These are phyloP conservation scores for Debaryomycetaceae sp. DNA, from an alignment of 1,139 yeast genomes.

Conservation along the genomic window DNA sequence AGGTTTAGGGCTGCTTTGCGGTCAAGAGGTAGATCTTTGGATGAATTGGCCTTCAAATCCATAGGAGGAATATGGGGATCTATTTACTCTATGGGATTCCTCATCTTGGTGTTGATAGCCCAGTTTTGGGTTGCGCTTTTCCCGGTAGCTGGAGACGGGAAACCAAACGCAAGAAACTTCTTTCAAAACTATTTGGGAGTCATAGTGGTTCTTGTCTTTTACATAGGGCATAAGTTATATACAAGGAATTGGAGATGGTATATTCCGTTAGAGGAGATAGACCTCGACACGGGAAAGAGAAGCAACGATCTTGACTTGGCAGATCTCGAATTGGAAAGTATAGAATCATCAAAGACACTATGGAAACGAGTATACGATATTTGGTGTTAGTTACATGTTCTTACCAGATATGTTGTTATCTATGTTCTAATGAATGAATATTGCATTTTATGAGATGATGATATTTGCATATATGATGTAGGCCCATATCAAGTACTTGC, in stretches of 20 bases:
- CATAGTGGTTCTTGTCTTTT: constrained; percentile 29
- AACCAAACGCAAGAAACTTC: constrained; percentile 28
- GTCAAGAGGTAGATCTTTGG: constrained; percentile 23
- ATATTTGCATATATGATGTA: neutral
- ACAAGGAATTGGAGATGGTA: constrained; percentile 32
- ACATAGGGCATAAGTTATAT: constrained; percentile 30
- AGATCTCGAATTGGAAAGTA: constrained; percentile 20
- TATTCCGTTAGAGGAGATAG: constrained; percentile 25
- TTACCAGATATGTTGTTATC: neutral
- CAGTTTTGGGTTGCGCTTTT: constrained; percentile 40
- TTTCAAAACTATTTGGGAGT: constrained; percentile 38
- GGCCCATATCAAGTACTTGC: constrained; percentile 3
- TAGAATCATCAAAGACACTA: constrained; percentile 4
- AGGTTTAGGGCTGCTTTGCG: constrained; percentile 38
- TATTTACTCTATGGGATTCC: constrained; percentile 27
- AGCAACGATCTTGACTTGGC: constrained; percentile 23
- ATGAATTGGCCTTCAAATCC: constrained; percentile 27
- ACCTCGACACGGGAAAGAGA: constrained; percentile 33
- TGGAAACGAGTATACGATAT: constrained; percentile 12
- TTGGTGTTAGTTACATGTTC: constrained; percentile 11
- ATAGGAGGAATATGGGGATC: constrained; percentile 33
- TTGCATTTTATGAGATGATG: neutral
- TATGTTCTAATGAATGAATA: constrained; percentile 1
- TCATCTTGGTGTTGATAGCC: constrained; percentile 28
- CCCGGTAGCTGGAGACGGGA: constrained; percentile 25